phyloP scores from a whole-genome alignment of 2,329 filamentous ascomycete genomes.

The Elsinoe perseae region DNA sequence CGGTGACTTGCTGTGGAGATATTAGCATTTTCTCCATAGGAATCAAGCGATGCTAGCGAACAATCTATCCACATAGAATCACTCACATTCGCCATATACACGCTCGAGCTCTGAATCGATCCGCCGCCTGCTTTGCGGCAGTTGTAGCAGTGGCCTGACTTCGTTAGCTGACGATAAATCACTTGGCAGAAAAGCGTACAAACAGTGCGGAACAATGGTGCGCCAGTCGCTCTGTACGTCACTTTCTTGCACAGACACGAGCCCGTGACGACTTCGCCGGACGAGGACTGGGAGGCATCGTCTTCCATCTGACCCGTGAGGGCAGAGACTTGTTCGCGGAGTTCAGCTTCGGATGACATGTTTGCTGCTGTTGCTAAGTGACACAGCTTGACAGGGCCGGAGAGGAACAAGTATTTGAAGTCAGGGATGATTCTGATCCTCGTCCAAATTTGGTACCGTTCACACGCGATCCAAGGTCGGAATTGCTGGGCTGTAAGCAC shows the following conservation, averaged over 20 bases:
- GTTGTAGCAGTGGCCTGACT: slow-evolving; percentile 15
- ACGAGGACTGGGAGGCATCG: background rate
- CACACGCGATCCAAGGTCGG: background rate
- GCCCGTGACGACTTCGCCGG: slow-evolving; percentile 3
- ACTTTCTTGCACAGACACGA: slow-evolving; percentile 14
- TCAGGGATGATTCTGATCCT: too few species aligned
- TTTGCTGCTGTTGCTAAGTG: background rate
- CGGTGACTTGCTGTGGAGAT: background rate
- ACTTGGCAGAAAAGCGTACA: background rate
- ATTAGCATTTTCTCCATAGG: background rate
- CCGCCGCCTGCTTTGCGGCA: slow-evolving; percentile 14
- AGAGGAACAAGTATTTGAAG: background rate
- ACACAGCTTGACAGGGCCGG: background rate
- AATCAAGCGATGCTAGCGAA: too few species aligned
- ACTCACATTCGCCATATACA: background rate
- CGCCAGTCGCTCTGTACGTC: slow-evolving; percentile 9
- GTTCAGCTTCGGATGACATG: background rate
- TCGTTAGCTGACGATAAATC: background rate
- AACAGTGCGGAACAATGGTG: slow-evolving; percentile 6
- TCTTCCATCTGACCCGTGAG: background rate
- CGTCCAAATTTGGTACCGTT: background rate
- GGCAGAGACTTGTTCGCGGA: background rate
- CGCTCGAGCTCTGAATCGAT: slow-evolving; percentile 7
- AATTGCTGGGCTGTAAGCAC: background rate
- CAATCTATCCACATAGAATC: too few species aligned